These are phyloP conservation scores for Podospora didyma DNA, from an alignment of 495 filamentous ascomycete genomes.

Conservation along the genomic window DNA sequence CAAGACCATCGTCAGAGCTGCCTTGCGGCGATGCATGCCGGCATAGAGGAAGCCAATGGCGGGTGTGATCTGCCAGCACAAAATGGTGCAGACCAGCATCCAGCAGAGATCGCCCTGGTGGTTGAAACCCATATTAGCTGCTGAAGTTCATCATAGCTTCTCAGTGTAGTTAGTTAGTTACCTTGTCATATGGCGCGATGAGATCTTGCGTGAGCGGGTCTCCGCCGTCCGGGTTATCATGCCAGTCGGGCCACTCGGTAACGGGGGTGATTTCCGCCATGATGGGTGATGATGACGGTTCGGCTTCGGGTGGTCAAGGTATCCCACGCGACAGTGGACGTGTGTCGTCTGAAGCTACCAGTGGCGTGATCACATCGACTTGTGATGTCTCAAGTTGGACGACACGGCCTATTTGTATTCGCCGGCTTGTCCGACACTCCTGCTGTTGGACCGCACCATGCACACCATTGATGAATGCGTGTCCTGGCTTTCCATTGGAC, in stretches of 20 bases:
- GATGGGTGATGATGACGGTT: neutral
- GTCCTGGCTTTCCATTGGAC: neutral
- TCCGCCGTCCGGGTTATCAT: constrained; percentile 14
- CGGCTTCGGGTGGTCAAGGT: neutral
- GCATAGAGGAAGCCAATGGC: constrained; percentile 96
- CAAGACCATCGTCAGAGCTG: constrained; percentile 88
- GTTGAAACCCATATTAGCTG: too few relatives aligned
- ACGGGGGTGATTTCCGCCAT: constrained; percentile 14
- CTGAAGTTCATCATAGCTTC: neutral
- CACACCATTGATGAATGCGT: neutral
- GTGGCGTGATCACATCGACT: too few relatives aligned
- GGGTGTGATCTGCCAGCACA: constrained; percentile 50
- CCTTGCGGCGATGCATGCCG: constrained; percentile 88
- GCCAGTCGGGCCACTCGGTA: constrained; percentile 18
- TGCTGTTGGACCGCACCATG: neutral
- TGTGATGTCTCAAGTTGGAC: too few relatives aligned
- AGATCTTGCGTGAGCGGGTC: constrained; percentile 15
- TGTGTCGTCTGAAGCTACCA: neutral
- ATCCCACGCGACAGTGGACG: neutral
- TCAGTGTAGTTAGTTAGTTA: neutral
- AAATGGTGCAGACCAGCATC: constrained; percentile 20
- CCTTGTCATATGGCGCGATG: constrained; percentile 16
- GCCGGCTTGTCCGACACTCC: too few relatives aligned
- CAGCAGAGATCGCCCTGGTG: constrained; percentile 12
- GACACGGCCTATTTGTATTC: too few relatives aligned